Conservation (phyloP, 768 basidiomycete genomes). For the Leccinellum rugosiceps region DNA sequence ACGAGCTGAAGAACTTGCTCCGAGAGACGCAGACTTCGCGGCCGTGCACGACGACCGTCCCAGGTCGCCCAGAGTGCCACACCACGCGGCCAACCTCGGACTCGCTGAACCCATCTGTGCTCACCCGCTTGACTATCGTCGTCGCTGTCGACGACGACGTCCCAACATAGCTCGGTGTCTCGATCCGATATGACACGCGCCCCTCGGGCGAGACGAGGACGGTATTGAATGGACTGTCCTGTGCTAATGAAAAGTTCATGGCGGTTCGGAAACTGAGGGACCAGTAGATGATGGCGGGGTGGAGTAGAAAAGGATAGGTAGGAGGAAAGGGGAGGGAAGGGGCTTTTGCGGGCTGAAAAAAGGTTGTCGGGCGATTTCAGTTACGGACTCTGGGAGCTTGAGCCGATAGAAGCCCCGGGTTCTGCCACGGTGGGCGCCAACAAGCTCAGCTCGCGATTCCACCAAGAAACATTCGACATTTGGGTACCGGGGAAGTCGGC, state of each 20-base stretch:
- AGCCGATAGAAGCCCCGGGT: conserved; percentile 31
- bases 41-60: conserved; percentile 26
- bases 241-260: conserved; percentile 33
- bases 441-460: conserved; percentile 6
- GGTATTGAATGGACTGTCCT: conserved; percentile 33
- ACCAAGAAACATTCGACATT: neutral
- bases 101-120: conserved; percentile 22
- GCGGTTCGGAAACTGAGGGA: neutral
- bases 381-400: conserved; percentile 14
- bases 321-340: too few relatives aligned
- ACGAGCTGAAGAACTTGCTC: conserved; percentile 32
- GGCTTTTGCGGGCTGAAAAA: conserved; percentile 15
- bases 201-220: conserved; percentile 30
- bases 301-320: neutral
- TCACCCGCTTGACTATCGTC: conserved; percentile 27
- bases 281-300: neutral
- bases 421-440: conserved; percentile 34
- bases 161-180: conserved; percentile 20
- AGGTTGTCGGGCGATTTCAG: conserved; percentile 8
- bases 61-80: conserved; percentile 31
- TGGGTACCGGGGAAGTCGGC: conserved; percentile 1
- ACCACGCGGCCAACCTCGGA: conserved; percentile 27
- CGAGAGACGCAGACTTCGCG: conserved; percentile 24
- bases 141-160: conserved; percentile 11
- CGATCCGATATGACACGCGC: conserved; percentile 28